Conservation (phyloP, 345 rosid genomes). For the Gossypium australe region DNA sequence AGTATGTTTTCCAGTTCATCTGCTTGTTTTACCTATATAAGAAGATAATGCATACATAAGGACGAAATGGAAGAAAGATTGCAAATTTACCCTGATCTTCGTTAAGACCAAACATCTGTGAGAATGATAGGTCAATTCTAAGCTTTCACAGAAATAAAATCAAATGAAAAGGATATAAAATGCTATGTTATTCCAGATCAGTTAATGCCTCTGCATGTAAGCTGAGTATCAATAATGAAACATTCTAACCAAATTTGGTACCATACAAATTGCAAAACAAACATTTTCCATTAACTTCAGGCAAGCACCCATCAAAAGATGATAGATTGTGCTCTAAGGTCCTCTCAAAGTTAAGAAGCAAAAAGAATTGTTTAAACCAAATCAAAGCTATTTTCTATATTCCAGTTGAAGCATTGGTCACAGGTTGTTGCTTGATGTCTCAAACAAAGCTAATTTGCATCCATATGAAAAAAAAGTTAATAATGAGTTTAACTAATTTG, state of each 20-base stretch:
- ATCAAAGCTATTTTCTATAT: too few species aligned
- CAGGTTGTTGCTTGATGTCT: too few species aligned
- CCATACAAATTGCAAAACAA: background rate
- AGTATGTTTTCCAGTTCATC: constrained; percentile 97
- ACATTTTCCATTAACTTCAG: background rate
- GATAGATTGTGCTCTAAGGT: background rate
- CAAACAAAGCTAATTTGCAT: too few species aligned
- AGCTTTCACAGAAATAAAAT: background rate
- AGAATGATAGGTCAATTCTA: background rate
- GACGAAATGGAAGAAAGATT: constrained; percentile 3
- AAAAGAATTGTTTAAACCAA: background rate
- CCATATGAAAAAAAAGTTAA: background rate
- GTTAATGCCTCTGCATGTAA: background rate
- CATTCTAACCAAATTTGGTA: background rate
- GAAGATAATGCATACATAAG: background rate
- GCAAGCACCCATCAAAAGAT: background rate
- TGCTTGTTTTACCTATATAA: constrained; percentile 79
- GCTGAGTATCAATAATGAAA: background rate
- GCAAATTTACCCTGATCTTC: background rate
- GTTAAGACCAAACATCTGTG: background rate
- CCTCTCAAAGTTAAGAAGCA: background rate
- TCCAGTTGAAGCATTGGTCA: too few species aligned
- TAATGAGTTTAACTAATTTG: background rate
- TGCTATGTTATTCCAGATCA: background rate
- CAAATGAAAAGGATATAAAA: background rate